Evolutionary conservation across 352 stramenopile species (phyloP), one percentile per base, ranked within the genome.

Genomic region (Phytophthora rubi): DNA sequence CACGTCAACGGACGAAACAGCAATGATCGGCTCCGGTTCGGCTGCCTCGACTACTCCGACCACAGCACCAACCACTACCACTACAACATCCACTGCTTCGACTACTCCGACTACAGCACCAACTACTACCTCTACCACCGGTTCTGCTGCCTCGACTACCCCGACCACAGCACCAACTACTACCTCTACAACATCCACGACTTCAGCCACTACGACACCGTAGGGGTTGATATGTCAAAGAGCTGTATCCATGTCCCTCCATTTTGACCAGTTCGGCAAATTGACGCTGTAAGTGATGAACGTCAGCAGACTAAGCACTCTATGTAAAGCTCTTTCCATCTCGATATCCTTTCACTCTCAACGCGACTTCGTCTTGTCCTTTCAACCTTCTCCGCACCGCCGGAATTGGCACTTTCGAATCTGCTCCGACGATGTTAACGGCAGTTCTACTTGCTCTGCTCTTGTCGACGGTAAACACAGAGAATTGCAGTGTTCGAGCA

Each of bases 1-100:
- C n/a, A 69, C 68, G 3, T 52, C 63, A 6, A 62, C 68, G 30
- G 37, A 64, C 6, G 68, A 76, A 49, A 23, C 44, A 8, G 58
- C 35, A 4, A 65, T 72, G 21, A 76, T 69, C 32, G 45, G n/a
- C 18, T 21, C 35, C 35, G 35, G 35, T 15, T 42, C 35, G 35
- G 59, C 51, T n/a, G 16, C 55, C 3, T 18, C 39, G 15, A 48
- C 15, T 18, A 13, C 39, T 10, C 39, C 39, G n/a, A 42, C 32
- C 32, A 35, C 32, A 13, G 18, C 63, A 57, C 64, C 26, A 7
- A 35, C 53, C 39, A 51, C 59, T 16, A 68, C 48, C 10, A 58
- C 33, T 15, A 7, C 26, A 0, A 12, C 53, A 6, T 16, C 35
- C 0, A 35, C 32, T 35, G 15, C 33, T 39, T 39, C 33, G 1